Evolutionary conservation across 148 eudicot species (phyloP).

Genomic region (Fagopyrum tataricum): DNA sequence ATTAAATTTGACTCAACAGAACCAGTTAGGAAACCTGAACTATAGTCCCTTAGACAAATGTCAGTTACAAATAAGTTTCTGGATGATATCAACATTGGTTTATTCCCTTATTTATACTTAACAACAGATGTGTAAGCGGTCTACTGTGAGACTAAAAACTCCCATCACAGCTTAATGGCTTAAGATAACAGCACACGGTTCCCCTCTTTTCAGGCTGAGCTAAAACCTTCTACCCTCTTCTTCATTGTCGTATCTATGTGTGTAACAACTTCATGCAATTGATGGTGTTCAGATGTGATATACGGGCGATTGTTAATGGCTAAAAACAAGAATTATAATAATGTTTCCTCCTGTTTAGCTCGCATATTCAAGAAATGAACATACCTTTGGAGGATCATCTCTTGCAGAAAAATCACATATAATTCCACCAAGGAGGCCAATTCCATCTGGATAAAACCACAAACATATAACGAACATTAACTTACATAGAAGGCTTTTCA

Average conservation of each 20-base stretch:
- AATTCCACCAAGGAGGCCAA: constrained; percentile 96
- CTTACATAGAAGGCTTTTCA: constrained; percentile 6
- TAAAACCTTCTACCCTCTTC: too few relatives aligned
- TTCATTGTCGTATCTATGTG: too few relatives aligned
- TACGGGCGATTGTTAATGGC: not conserved
- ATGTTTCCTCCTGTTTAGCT: not conserved
- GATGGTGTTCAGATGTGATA: not conserved
- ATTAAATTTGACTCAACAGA: not conserved
- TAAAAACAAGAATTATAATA: not conserved
- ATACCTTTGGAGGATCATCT: constrained; percentile 84
- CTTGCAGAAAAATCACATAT: constrained; percentile 60
- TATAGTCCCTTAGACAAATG: too few relatives aligned
- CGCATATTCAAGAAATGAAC: constrained; percentile 10
- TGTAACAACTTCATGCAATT: not conserved
- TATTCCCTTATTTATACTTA: too few relatives aligned
- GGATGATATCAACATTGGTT: too few relatives aligned
- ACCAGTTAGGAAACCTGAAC: too few relatives aligned
- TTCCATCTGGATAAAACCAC: constrained; percentile 62
- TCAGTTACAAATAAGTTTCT: too few relatives aligned
- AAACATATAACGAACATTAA: constrained; percentile 11
- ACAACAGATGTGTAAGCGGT: too few relatives aligned
- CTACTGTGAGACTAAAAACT: too few relatives aligned
- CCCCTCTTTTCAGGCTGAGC: too few relatives aligned
- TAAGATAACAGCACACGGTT: too few relatives aligned
- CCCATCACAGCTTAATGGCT: too few relatives aligned